phyloP scores from a whole-genome alignment of 148 eudicot species.

The Vaccinium vitisidaea region DNA sequence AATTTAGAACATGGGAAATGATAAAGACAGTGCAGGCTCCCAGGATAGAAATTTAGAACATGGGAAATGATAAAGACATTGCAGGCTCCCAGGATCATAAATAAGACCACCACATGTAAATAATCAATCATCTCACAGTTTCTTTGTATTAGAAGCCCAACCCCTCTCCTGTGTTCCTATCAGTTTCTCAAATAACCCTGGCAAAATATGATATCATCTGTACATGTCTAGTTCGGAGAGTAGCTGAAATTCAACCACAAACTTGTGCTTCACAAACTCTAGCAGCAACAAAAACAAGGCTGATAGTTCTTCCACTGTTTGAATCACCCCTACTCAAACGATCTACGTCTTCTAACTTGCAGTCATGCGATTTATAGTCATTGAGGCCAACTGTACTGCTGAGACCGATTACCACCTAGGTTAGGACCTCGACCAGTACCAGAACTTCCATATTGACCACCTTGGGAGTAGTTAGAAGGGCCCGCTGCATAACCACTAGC shows the following conservation, averaged over 20 bases:
- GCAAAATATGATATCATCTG: neutral
- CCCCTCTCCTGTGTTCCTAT: neutral
- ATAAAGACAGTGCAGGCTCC: too few species aligned
- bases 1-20: too few species aligned
- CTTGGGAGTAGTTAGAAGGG: slow-evolving; percentile 50
- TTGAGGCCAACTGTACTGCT: slow-evolving; percentile 69
- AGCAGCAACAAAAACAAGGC: slow-evolving; percentile 2
- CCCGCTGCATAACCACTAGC: slow-evolving; percentile 44
- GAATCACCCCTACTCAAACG: neutral
- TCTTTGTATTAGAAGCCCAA: neutral
- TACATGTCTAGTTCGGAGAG: neutral
- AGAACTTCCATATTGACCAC: slow-evolving; percentile 42
- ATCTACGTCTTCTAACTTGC: neutral
- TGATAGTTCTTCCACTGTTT: neutral
- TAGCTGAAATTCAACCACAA: neutral
- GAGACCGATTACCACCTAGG: slow-evolving; percentile 44
- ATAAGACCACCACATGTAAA: neutral
- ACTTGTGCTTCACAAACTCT: too few species aligned
- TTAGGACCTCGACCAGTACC: slow-evolving; percentile 40
- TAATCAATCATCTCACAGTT: neutral
- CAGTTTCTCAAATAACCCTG: neutral
- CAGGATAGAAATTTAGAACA: too few species aligned
- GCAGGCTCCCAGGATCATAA: neutral
- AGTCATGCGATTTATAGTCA: slow-evolving; percentile 12
- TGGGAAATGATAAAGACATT: too few species aligned